Conservation (phyloP, 352 stramenopile genomes). For the Blastocystis sp. region DNA sequence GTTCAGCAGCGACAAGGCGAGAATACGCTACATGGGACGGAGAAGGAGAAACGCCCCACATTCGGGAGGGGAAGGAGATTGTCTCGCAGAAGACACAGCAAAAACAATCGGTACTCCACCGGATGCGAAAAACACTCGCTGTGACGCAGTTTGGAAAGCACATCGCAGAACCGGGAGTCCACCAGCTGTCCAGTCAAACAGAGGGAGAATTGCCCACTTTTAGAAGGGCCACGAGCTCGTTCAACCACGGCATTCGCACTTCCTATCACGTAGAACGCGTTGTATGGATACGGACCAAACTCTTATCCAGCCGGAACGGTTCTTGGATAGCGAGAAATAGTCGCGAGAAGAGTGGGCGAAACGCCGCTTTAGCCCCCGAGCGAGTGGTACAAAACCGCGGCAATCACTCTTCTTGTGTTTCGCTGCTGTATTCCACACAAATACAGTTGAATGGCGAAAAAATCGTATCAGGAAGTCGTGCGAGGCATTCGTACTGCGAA, state of each 20-base stretch:
- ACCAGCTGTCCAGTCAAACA: no score
- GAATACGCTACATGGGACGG: background rate
- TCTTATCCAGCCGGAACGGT: no score
- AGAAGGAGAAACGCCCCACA: background rate
- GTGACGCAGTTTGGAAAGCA: background rate
- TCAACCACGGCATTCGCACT: no score
- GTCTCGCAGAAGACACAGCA: constrained; percentile 42
- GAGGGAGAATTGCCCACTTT: no score
- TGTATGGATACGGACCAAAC: no score
- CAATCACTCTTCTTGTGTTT: constrained; percentile 18
- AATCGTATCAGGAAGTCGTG: constrained; percentile 94
- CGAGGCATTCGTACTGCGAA: constrained; percentile 95
- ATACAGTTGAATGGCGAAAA: constrained; percentile 87
- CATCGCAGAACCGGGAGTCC: no score
- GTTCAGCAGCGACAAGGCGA: constrained; percentile 20
- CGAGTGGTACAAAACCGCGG: constrained; percentile 10
- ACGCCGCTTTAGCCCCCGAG: no score
- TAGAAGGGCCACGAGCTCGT: no score
- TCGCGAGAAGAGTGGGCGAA: no score
- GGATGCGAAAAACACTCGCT: background rate
- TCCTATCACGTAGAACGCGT: no score
- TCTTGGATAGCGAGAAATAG: no score
- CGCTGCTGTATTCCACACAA: background rate
- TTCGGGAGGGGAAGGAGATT: constrained; percentile 45
- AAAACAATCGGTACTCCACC: constrained; percentile 17